Evolutionary conservation across 495 filamentous ascomycete species (phyloP).

Genomic region (Pseudotulostoma volvatum): DNA sequence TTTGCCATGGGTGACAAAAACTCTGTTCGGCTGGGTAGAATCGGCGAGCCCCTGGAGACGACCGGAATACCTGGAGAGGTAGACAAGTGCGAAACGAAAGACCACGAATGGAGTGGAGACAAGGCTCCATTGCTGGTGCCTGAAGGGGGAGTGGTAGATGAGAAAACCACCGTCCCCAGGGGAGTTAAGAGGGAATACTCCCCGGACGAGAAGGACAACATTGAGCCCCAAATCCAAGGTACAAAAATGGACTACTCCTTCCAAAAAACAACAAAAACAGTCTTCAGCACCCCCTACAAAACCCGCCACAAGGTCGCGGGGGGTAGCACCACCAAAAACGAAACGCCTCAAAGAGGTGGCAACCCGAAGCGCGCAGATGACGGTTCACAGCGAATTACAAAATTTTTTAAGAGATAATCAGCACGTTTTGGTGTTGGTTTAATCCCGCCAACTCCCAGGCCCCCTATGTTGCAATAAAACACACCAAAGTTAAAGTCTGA

Average conservation of each 20-base stretch:
- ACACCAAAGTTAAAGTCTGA: too few species aligned
- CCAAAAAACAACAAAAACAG: conserved; percentile 14
- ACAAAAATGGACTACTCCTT: conserved; percentile 4
- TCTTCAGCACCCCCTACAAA: conserved; percentile 3
- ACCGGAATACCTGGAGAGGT: conserved; percentile 16
- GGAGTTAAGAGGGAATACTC: conserved; percentile 44
- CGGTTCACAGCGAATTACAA: conserved; percentile 69
- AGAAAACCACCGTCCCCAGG: conserved; percentile 1
- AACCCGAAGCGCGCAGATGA: conserved; percentile 31
- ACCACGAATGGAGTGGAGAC: conserved; percentile 29
- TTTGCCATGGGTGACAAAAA: conserved; percentile 35
- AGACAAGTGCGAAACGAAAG: conserved; percentile 24
- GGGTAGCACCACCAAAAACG: conserved; percentile 24
- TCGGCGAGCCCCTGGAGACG: conserved; percentile 3
- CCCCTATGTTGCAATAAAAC: too few species aligned
- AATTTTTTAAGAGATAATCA: conserved; percentile 54
- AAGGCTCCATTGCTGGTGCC: conserved; percentile 30
- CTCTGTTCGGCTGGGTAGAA: conserved; percentile 10
- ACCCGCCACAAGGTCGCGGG: conserved; percentile 1
- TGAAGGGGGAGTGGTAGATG: conserved; percentile 1
- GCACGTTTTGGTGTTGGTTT: too few species aligned
- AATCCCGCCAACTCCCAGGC: too few species aligned
- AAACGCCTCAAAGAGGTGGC: conserved; percentile 32
- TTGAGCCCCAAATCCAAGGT: conserved; percentile 14
- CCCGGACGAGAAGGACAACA: conserved; percentile 10